Base-by-base conservation (phyloP, 352 stramenopile species). In the Globisporangium yorkense region DNA sequence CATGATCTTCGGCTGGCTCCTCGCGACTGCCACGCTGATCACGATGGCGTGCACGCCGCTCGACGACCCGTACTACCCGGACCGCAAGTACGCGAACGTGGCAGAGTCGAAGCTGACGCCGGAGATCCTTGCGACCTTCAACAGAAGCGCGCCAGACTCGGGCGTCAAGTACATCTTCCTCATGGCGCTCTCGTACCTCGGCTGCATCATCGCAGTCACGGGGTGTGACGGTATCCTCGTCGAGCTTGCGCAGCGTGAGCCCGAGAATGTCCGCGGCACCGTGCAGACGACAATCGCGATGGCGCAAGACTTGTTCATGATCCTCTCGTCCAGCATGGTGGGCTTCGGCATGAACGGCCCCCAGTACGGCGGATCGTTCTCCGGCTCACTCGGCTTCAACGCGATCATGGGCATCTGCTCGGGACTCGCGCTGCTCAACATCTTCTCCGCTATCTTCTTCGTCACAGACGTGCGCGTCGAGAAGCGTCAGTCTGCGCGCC, bases 191-290 rank as follows among this genome's bases (percentile, higher is more conserved):
- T 71, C 77, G n/a, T 84, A 81, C 37, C 51, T 90, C 37, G 75
- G 75, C 20, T 76, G 67, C 35, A 70, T 88, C 10, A 39, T 90
- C 13, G 77, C 71, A 0, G 73, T 82, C 60, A 79, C 71, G 20
- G 74, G 67, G 3, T 68, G 58, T 12, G 73, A 71, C 54, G 80
- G 74, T 15, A 70, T 81, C 10, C 54, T 88, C 7, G 74, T 88
- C 0, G 77, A 88, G 27, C 52, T 87, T 24, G 77, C 77, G 7
- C 75, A 87, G 56, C 77, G 78, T 37, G 80, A 90, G 52, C 67
- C 75, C 0, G 61, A 72, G 21, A 60, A 66, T 29, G 62, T 63
- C 10, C 77, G 80, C 40, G 77, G 77, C 54, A 77, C 76, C 49
- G 57, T 79, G 41, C 75, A 86, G 57, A 83, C 71, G 10, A 74